phyloP scores from a whole-genome alignment of 495 filamentous ascomycete genomes.

The Aspergillus panamensis region DNA sequence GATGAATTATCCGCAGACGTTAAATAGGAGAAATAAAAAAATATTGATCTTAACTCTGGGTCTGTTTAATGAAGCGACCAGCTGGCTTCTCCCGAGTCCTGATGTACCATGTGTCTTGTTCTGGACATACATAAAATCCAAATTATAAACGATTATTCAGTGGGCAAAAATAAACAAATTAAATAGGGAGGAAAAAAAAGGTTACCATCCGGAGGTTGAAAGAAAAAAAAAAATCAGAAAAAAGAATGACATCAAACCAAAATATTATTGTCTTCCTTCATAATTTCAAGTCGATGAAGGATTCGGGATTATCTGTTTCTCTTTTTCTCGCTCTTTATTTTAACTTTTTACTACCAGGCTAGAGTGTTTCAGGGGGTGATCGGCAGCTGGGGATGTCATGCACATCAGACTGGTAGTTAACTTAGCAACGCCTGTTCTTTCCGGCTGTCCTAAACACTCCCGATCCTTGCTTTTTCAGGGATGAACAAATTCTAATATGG shows the following conservation, averaged over 20 bases:
- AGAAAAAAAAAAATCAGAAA: background rate
- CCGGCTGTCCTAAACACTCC: background rate
- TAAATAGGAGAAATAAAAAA: background rate
- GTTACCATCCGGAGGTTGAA: background rate
- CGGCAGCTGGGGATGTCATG: constrained; percentile 21
- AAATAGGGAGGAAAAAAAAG: too few species aligned
- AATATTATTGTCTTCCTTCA: background rate
- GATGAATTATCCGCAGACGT: background rate
- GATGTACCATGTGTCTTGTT: too few species aligned
- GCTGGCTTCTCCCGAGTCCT: background rate
- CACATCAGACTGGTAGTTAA: constrained; percentile 17
- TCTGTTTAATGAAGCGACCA: background rate
- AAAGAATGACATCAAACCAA: background rate
- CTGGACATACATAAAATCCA: too few species aligned
- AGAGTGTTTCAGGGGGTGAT: constrained; percentile 24
- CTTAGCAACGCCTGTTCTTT: constrained; percentile 6
- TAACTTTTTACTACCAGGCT: constrained; percentile 4
- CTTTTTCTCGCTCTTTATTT: constrained; percentile 6
- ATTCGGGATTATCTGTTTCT: constrained; percentile 4
- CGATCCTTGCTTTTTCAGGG: background rate
- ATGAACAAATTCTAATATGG: too few species aligned
- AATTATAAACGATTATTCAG: too few species aligned
- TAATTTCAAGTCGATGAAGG: background rate
- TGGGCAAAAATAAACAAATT: too few species aligned
- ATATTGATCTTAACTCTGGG: too few species aligned